These are phyloP conservation scores for Syzygium malaccense DNA, from an alignment of 441 rosid species.

Conservation along the genomic window DNA sequence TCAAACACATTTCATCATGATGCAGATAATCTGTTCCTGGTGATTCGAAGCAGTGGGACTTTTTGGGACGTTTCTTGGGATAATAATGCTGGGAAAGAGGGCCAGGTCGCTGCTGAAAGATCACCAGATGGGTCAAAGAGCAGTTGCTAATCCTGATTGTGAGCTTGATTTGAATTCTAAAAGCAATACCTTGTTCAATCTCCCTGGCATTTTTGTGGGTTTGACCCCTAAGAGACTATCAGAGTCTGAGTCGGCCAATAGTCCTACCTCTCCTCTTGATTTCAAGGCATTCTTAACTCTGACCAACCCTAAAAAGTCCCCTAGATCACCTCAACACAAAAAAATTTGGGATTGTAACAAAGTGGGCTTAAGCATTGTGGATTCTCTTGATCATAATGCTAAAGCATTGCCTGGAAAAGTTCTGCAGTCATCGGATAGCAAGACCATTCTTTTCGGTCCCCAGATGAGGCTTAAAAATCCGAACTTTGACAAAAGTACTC, in stretches of 20 bases:
- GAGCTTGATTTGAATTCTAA: constrained; percentile 25
- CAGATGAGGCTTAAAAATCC: background rate
- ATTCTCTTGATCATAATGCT: background rate
- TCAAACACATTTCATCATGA: constrained; percentile 5
- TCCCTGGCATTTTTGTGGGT: constrained; percentile 7
- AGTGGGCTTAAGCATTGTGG: constrained; percentile 8
- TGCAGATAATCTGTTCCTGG: constrained; percentile 22
- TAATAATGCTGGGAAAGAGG: constrained; percentile 60
- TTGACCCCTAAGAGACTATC: background rate
- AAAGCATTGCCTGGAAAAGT: background rate
- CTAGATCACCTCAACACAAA: background rate
- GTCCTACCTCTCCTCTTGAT: constrained; percentile 14
- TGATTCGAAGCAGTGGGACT: constrained; percentile 1
- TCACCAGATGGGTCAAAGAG: constrained; percentile 23
- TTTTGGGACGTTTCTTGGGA: constrained; percentile 6
- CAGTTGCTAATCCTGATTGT: constrained; percentile 31
- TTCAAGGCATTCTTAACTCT: background rate
- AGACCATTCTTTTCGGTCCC: background rate
- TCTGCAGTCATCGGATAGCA: background rate
- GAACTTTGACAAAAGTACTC: background rate
- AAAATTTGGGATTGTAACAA: constrained; percentile 2
- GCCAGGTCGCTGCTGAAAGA: constrained; percentile 53
- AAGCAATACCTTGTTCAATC: constrained; percentile 16
- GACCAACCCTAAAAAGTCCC: background rate
- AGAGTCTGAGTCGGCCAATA: constrained; percentile 1